Evolutionary conservation across 805 yeast species (phyloP).

Genomic region (Cyberlindnera samutprakarnensis): DNA sequence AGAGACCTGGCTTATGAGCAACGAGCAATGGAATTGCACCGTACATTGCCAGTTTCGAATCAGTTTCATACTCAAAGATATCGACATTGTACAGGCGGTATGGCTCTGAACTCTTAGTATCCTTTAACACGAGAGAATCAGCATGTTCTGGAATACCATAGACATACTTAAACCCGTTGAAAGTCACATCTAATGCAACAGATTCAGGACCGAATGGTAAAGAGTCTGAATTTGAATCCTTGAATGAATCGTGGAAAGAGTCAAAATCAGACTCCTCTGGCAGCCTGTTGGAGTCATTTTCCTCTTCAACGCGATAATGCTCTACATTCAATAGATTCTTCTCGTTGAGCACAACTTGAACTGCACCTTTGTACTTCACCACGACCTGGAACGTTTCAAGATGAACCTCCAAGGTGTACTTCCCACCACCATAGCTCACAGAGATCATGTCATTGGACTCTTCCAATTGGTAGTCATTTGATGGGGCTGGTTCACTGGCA

Average conservation of each 20-base stretch:
- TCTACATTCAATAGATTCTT: conserved; percentile 71
- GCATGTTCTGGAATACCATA: conserved; percentile 99
- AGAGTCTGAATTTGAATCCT: conserved; percentile 57
- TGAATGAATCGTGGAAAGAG: conserved; percentile 64
- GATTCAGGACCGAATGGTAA: conserved; percentile 87
- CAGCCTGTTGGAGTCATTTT: conserved; percentile 33
- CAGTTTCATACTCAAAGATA: conserved; percentile 85
- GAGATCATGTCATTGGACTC: conserved; percentile 11
- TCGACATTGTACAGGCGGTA: conserved; percentile 90
- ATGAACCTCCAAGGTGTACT: conserved; percentile 36
- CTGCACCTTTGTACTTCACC: conserved; percentile 36
- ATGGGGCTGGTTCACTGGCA: conserved; percentile 19
- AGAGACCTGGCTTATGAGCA: conserved; percentile 47
- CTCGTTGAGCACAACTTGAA: conserved; percentile 58
- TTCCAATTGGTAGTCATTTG: conserved; percentile 7
- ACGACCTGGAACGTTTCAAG: conserved; percentile 27
- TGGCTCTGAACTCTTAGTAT: conserved; percentile 59
- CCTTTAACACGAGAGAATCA: conserved; percentile 64
- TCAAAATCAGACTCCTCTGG: conserved; percentile 59
- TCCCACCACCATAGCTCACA: conserved; percentile 31
- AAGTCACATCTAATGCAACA: conserved; percentile 68
- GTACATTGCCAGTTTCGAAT: conserved; percentile 85
- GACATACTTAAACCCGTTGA: conserved; percentile 52
- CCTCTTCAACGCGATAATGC: conserved; percentile 52
- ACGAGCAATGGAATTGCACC: conserved; percentile 89